These are phyloP conservation scores for Fusarium euwallaceae DNA, from an alignment of 2,329 filamentous ascomycete genomes.

Conservation along the genomic window DNA sequence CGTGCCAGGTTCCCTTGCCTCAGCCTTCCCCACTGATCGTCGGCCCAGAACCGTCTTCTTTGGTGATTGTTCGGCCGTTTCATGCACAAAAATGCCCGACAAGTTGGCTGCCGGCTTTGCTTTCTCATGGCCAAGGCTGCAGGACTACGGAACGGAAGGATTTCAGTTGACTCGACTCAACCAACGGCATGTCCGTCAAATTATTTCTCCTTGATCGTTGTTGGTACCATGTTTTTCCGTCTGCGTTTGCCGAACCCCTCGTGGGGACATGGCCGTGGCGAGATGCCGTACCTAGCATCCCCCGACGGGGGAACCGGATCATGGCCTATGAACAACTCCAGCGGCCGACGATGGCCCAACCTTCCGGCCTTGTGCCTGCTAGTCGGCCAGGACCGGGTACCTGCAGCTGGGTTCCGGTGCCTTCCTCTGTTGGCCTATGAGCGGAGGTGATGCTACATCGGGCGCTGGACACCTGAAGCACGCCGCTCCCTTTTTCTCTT, in stretches of 20 bases:
- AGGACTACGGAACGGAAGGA: neutral
- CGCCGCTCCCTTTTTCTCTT: conserved; percentile 14
- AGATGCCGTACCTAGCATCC: neutral
- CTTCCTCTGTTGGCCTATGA: neutral
- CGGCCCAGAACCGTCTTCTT: conserved; percentile 6
- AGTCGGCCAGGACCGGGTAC: conserved; percentile 11
- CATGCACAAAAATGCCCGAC: conserved; percentile 31
- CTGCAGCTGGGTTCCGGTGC: conserved; percentile 21
- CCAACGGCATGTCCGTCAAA: neutral
- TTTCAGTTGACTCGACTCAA: neutral
- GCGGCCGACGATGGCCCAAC: neutral
- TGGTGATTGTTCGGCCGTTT: conserved; percentile 10
- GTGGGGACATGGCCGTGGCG: conserved; percentile 1
- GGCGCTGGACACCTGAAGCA: conserved; percentile 22
- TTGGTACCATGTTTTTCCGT: neutral
- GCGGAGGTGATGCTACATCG: conserved; percentile 27
- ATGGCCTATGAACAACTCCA: conserved; percentile 9
- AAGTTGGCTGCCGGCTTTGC: neutral
- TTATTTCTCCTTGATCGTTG: neutral
- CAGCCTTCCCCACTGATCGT: conserved; percentile 24
- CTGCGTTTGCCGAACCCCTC: conserved; percentile 1
- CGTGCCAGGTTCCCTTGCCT: neutral
- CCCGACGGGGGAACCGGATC: conserved; percentile 19
- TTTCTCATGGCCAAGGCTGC: neutral
- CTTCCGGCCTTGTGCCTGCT: neutral